Evolutionary conservation across 1,284 basidiomycete genomes (phyloP), one percentile per base, ranked within the genome.

Genomic region (Filobasidium uniguttulatum): DNA sequence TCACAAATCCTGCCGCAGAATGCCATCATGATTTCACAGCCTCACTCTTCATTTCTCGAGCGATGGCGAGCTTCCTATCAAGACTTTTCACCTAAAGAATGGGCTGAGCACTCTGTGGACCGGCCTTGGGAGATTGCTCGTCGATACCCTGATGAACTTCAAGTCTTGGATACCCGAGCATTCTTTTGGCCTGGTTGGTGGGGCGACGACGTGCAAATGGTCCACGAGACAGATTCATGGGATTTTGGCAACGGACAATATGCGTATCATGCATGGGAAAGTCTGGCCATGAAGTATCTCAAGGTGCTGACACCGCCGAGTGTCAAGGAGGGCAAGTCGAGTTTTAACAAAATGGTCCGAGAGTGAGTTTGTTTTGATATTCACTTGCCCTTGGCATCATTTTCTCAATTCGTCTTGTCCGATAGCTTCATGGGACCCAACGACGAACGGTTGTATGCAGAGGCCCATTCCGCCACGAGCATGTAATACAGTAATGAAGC

Each of bases 151-250:
- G 49, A 57, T 6, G 71, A 73, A 44, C 51, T 73, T 17, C 71
- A 72, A 38, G 72, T 74, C 5, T 57, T 75, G 7, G 64, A 64
- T 45, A 61, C 68, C 25, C 57, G 63, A 30, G 72, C 72, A 0
- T 71, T 75, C 58, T 75, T 74, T 58, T 73, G 69, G 66, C 73
- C 73, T 0, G 62, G 72, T 54, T 74, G 71, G 71, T 57, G 60
- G 26, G 65, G 64, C 1, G 53, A 65, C 20, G 66, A 67, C 52
- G 58, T 70, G 17, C 36, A 64, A 34, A 58, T 62, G 19, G 60
- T 62, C 5, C 65, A 69, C 53, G 62, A 67, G 50, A 44, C 44
- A 36, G 55, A 62, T 40, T 59, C 59, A 19, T 62, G 66, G 50
- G 63, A 68, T 55, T 71, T 68, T 49, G 55, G 46, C 0, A 56